Evolutionary conservation across 1,139 yeast species (phyloP).

Genomic region (Hyphopichia burtonii): DNA sequence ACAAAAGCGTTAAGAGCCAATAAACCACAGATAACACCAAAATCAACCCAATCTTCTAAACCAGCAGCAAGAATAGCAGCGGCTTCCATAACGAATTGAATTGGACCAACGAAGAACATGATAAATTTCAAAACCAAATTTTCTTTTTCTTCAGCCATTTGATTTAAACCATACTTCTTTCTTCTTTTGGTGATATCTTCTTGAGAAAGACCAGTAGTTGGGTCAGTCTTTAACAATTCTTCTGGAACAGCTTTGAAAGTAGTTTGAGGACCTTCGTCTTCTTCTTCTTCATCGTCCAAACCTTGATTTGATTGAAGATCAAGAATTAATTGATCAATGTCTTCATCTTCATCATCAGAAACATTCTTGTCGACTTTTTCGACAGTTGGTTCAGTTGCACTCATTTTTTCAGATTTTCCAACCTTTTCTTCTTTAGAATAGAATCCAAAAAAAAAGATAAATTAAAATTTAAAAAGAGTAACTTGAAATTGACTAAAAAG

Average conservation of each 20-base stretch:
- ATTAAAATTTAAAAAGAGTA: no score
- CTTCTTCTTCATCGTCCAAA: slow-evolving; percentile 42
- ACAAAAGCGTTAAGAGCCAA: slow-evolving; percentile 86
- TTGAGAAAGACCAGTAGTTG: slow-evolving; percentile 71
- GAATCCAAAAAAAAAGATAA: no score
- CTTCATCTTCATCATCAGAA: slow-evolving; percentile 73
- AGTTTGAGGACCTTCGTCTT: slow-evolving; percentile 52
- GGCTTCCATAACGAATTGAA: slow-evolving; percentile 99
- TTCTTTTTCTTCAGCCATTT: slow-evolving; percentile 93
- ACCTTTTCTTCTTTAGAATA: no score
- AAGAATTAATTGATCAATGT: slow-evolving; percentile 83
- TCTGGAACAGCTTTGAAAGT: slow-evolving; percentile 79
- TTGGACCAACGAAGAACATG: slow-evolving; percentile 96
- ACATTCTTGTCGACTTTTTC: slow-evolving; percentile 49
- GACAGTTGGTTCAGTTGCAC: slow-evolving; percentile 52
- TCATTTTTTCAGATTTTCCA: no score
- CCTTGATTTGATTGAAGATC: slow-evolving; percentile 85
- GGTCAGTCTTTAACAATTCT: slow-evolving; percentile 85
- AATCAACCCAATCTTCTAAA: slow-evolving; percentile 98
- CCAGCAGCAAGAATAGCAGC: slow-evolving; percentile 98
- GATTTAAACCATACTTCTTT: slow-evolving; percentile 91
- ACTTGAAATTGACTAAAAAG: no score
- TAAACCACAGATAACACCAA: slow-evolving; percentile 94
- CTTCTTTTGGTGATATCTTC: slow-evolving; percentile 86
- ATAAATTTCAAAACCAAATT: slow-evolving; percentile 79